Evolutionary conservation across 2,329 filamentous ascomycete species (phyloP), one percentile per base, ranked within the genome.

Genomic region (Mycosphaerella arachidis): DNA sequence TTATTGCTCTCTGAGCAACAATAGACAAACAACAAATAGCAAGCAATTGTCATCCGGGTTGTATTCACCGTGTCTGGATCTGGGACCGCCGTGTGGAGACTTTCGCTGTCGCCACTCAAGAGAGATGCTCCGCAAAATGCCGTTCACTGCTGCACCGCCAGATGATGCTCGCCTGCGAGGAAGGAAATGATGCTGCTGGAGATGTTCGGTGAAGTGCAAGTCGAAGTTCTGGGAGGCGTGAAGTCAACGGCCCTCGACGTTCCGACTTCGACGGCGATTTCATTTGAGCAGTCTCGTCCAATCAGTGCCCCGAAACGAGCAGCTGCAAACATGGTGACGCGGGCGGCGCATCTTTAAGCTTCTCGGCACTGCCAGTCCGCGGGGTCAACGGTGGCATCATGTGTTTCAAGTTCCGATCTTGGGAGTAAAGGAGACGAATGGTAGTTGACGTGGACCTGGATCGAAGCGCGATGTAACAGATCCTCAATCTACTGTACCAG

Each of bases 251-350:
- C n/a, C n/a, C n/a, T n/a, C n/a, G n/a, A n/a, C n/a, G n/a, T n/a
- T n/a, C 24, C 24, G 24, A 24, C 24, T 24, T 24, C 24, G 24
- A 13, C 20, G 4, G 30, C 50, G 50, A 43, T 48, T 56, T 48
- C 54, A 48, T 56, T n/a, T 10, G 18, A 24, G 2, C 45, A 8
- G 27, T 20, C 43, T 29, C 16, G 7, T 6, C 54, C 54, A 56
- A 56, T 56, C 54, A 50, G 10, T n/a, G 12, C n/a, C 29, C 24
- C 16, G n/a, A 20, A n/a, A 48, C 37, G 29, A 10, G 7, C 27
- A 31, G 27, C 30, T 52, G 27, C 50, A 35, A 29, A 33, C 54
- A 35, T 56, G 43, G 54, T 56, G 54, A 56, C 50, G 50, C 54
- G 43, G 35, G 43, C 29, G 43, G 45, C 24, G 54, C 45, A 33